These are phyloP conservation scores for Limonium bicolor DNA, from an alignment of 148 eudicot species.

Conservation along the genomic window DNA sequence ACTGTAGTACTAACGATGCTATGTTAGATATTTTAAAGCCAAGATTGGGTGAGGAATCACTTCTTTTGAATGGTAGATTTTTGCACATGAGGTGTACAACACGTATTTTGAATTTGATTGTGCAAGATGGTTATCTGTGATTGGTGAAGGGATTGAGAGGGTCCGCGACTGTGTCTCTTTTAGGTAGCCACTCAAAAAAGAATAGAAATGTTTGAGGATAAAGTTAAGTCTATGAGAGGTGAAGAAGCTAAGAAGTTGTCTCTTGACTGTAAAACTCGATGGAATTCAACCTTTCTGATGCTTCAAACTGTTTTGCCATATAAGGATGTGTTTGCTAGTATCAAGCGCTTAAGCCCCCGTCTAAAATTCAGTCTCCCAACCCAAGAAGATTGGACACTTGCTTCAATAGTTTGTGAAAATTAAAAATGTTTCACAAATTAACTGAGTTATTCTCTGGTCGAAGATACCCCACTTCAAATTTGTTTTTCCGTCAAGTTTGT, in stretches of 20 bases:
- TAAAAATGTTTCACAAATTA: constrained; percentile 5
- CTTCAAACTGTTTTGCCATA: constrained; percentile 1
- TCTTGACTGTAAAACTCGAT: constrained; percentile 7
- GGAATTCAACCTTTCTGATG: constrained; percentile 16
- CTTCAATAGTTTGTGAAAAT: not conserved
- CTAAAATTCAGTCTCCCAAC: not conserved
- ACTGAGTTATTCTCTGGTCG: constrained; percentile 2
- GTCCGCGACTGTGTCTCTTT: constrained; percentile 11
- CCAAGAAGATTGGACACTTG: constrained; percentile 7
- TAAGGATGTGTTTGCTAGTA: constrained; percentile 4
- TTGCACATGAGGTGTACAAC: constrained; percentile 10
- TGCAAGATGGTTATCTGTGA: constrained; percentile 13
- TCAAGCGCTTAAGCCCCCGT: not conserved
- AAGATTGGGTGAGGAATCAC: too few species aligned
- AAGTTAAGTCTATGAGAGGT: not conserved
- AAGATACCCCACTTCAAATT: constrained; percentile 1
- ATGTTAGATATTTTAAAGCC: too few species aligned
- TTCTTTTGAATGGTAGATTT: constrained; percentile 2
- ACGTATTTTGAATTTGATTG: constrained; percentile 14
- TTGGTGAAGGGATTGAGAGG: constrained; percentile 8
- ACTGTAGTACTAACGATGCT: too few species aligned
- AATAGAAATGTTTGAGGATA: constrained; percentile 11
- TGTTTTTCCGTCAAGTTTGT: not conserved
- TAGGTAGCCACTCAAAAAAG: constrained; percentile 13
- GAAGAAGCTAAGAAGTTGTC: not conserved